These are phyloP conservation scores for Schwanniomyces etchellsii DNA, from an alignment of 1,139 yeast genomes.

Conservation along the genomic window DNA sequence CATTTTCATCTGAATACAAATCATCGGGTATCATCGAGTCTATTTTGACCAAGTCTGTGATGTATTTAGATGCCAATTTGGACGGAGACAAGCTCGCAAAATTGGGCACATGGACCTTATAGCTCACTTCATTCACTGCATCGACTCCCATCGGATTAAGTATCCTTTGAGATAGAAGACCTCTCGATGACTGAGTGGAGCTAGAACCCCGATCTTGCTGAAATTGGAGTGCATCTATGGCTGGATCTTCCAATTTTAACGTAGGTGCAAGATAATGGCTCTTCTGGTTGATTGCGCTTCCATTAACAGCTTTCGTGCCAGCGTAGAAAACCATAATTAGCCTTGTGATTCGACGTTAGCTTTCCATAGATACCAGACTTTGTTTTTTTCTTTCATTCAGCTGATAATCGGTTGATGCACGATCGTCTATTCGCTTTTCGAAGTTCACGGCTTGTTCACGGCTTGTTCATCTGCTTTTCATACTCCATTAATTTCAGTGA, in stretches of 20 bases:
- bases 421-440: too few relatives aligned
- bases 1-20: conserved; percentile 33
- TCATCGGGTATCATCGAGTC: conserved; percentile 44
- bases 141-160: conserved; percentile 34
- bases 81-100: conserved; percentile 40
- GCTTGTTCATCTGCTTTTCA: too few relatives aligned
- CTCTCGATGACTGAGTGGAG: conserved; percentile 21
- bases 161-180: conserved; percentile 27
- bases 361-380: too few relatives aligned
- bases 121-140: conserved; percentile 36
- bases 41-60: conserved; percentile 39
- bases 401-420: too few relatives aligned
- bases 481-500: too few relatives aligned
- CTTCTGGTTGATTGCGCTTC: conserved; percentile 4
- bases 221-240: conserved; percentile 30
- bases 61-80: conserved; percentile 38
- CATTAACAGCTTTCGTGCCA: not conserved
- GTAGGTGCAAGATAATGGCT: conserved; percentile 32
- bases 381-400: too few relatives aligned
- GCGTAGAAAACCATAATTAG: not conserved
- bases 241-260: conserved; percentile 25
- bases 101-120: conserved; percentile 40
- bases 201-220: conserved; percentile 26
- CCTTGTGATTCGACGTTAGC: too few relatives aligned
- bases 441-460: too few relatives aligned